phyloP scores from a whole-genome alignment of 768 basidiomycete genomes.

The Thelephora aurantiotincta region DNA sequence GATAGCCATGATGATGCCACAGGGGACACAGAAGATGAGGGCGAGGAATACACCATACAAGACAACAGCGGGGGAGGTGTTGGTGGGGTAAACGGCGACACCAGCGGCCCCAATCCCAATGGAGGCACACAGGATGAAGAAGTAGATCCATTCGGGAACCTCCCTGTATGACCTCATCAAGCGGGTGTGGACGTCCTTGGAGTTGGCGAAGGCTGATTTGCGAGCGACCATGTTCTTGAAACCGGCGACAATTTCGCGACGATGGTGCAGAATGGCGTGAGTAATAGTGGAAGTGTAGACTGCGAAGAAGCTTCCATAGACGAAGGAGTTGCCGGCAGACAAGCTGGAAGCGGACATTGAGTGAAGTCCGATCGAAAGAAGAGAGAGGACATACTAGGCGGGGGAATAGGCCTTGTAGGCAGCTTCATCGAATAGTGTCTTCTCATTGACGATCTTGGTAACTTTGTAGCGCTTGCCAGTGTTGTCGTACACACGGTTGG shows the following conservation, averaged over 20 bases:
- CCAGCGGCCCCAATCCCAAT: conserved; percentile 49
- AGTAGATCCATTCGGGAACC: conserved; percentile 70
- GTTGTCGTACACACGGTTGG: conserved; percentile 55
- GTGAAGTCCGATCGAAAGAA: background rate
- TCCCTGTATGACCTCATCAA: conserved; percentile 72
- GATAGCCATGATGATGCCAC: conserved; percentile 76
- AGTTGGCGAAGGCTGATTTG: background rate
- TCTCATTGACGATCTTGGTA: conserved; percentile 34
- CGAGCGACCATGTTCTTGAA: conserved; percentile 1
- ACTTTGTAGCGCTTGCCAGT: conserved; percentile 56
- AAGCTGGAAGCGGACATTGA: background rate
- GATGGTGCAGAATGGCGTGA: conserved; percentile 62
- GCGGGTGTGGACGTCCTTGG: conserved; percentile 60
- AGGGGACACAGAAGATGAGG: conserved; percentile 42
- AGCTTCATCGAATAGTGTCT: conserved; percentile 47
- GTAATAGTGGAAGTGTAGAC: conserved; percentile 61
- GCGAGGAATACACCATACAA: conserved; percentile 53
- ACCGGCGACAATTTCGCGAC: conserved; percentile 13
- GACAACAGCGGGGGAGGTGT: conserved; percentile 32
- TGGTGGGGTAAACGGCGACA: conserved; percentile 63
- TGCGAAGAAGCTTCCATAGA: conserved; percentile 25
- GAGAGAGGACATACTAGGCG: background rate
- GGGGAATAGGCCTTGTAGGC: conserved; percentile 78
- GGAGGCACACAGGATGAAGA: conserved; percentile 33
- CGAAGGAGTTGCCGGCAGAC: background rate